phyloP scores from a whole-genome alignment of 352 stramenopile genomes.

The Phytopythium vexans region DNA sequence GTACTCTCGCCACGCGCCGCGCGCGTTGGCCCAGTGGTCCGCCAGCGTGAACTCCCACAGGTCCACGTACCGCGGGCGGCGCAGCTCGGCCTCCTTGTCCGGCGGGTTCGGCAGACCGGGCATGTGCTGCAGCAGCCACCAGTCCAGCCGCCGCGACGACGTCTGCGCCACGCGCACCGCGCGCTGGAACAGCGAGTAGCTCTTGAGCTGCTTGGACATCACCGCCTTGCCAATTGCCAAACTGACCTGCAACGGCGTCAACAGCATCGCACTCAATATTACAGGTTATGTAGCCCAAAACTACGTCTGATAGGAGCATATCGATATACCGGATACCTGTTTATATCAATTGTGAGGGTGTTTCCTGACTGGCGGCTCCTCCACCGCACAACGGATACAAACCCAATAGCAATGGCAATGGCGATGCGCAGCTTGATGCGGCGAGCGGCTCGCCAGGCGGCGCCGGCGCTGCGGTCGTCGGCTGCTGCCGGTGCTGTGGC shows the following conservation, averaged over 20 bases:
- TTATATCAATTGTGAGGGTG: too few relatives aligned
- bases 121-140: constrained; percentile 53
- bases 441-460: constrained; percentile 17
- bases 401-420: constrained; percentile 15
- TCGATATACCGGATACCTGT: too few relatives aligned
- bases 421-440: constrained; percentile 21
- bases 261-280: too few relatives aligned
- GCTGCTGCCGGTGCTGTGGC: constrained; percentile 5
- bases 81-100: constrained; percentile 41
- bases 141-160: constrained; percentile 42
- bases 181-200: constrained; percentile 79
- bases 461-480: constrained; percentile 6
- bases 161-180: constrained; percentile 69
- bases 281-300: too few relatives aligned
- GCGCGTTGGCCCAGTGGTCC: constrained; percentile 60
- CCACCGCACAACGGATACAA: too few relatives aligned
- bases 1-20: constrained; percentile 75
- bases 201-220: constrained; percentile 20
- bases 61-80: constrained; percentile 55
- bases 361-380: too few relatives aligned
- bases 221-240: too few relatives aligned
- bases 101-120: constrained; percentile 70
- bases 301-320: too few relatives aligned
- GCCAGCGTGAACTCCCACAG: constrained; percentile 76
- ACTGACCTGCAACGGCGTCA: too few relatives aligned